Base-by-base conservation (phyloP, 345 rosid species). In the Luvunga scandens region DNA sequence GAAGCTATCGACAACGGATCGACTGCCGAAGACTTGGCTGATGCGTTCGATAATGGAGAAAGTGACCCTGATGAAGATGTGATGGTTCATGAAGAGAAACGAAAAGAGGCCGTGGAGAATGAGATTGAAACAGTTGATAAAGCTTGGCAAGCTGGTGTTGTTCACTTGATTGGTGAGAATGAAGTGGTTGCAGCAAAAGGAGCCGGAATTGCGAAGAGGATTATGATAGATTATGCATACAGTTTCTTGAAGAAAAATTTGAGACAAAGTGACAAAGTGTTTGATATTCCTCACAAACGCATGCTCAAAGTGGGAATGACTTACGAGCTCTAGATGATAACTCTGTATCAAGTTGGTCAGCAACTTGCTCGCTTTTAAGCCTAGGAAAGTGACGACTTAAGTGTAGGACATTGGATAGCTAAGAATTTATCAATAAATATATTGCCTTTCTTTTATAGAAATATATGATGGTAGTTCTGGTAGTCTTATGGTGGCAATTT, bases 231-330 rank as follows among this genome's bases (percentile, higher is more conserved):
- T 36, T 76, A 84, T 34, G 75, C 77, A 5, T 84, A 85, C 55
- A 81, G 61, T 76, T 88, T 84, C 76, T 22, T 84, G 69, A 82
- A 77, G 67, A 88, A 66, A 34, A 74, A 77, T 36, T 42, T 84
- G 78, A 82, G 87, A 28, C 82, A 79, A 28, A 81, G 71, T 18
- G 78, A 74, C 6, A 77, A 78, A 75, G 70, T 83, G 36, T 77
- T 78, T 28, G 77, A 79, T 59, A 57, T 84, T 61, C 88, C 87
- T 33, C 86, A 77, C 18, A 66, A 62, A 66, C 69, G 81, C n/a
- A 66, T 87, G 78, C 85, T 87, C 38, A 87, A 85, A 78, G 84
- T 85, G 13, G 87, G 86, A 19, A 87, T 87, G 88, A 80, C 81
- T 70, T 84, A 80, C n/a, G 80, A 82, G 27, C 86, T 87, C 7